A percentile compares a stretch with the other conserved stretches of the same genome.
Conservation (phyloP, 2,329 filamentous ascomycete genomes). For the Lecanicillium sp. region DNA sequence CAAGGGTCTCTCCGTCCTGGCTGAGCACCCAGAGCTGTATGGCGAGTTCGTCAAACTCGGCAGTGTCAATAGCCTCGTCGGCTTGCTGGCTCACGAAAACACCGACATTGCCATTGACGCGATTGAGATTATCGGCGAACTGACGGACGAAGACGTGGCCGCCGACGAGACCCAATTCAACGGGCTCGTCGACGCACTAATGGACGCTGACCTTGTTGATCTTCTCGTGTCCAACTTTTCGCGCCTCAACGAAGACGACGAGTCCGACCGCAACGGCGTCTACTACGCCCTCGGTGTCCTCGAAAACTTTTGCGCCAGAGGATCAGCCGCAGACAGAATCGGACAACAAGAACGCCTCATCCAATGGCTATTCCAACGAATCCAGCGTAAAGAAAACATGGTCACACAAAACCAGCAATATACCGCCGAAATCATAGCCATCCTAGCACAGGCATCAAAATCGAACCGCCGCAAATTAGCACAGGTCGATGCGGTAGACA, state of each 20-base stretch:
- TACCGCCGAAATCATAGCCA: slow-evolving; percentile 81
- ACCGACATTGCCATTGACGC: slow-evolving; percentile 91
- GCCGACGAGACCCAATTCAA: slow-evolving; percentile 78
- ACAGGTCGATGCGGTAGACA: slow-evolving; percentile 63
- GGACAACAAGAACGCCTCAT: slow-evolving; percentile 61
- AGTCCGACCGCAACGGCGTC: slow-evolving; percentile 70
- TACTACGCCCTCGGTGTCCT: slow-evolving; percentile 78
- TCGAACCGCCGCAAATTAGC: slow-evolving; percentile 57
- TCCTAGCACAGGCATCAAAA: slow-evolving; percentile 69
- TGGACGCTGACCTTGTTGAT: slow-evolving; percentile 63
- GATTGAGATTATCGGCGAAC: slow-evolving; percentile 80
- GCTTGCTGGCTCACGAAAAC: slow-evolving; percentile 86
- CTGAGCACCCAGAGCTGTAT: slow-evolving; percentile 80
- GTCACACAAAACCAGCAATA: slow-evolving; percentile 94
- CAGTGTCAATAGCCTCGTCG: slow-evolving; percentile 65
- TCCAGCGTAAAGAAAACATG: slow-evolving; percentile 57
- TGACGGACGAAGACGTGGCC: slow-evolving; percentile 87
- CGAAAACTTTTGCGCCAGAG: slow-evolving; percentile 75
- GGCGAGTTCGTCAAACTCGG: slow-evolving; percentile 69
- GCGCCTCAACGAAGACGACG: slow-evolving; percentile 66
- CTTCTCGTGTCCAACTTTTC: slow-evolving; percentile 70
- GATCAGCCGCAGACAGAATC: slow-evolving; percentile 60
- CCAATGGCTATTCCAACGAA: slow-evolving; percentile 68
- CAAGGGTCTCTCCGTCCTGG: slow-evolving; percentile 76
- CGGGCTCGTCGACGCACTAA: slow-evolving; percentile 56